Percentiles rank a stretch among this genome's conserved stretches.
These are phyloP conservation scores for Hortaea werneckii DNA, from an alignment of 2,329 filamentous ascomycete genomes.

Conservation along the genomic window DNA sequence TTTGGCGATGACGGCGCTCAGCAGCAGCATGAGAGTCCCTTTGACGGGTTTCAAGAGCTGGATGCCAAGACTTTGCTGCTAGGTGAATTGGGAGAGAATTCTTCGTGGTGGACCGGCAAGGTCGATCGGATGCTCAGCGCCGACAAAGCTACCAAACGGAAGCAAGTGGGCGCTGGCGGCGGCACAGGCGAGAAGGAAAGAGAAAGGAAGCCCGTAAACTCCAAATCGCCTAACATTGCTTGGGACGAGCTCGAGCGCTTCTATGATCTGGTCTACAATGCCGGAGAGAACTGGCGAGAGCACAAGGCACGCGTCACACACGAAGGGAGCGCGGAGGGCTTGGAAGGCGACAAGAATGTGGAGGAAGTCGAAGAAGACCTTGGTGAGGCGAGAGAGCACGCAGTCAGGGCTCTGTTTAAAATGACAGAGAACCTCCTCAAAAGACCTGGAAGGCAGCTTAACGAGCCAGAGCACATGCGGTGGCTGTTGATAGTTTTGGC, in stretches of 20 bases:
- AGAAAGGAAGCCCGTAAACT: slow-evolving; percentile 36
- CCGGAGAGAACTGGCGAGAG: slow-evolving; percentile 54
- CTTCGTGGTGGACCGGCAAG: slow-evolving; percentile 68
- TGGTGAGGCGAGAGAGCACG: slow-evolving; percentile 55
- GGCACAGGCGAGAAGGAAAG: no score
- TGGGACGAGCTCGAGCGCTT: slow-evolving; percentile 64
- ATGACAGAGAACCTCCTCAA: slow-evolving; percentile 70
- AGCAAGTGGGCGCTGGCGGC: slow-evolving; percentile 18
- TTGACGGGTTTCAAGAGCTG: slow-evolving; percentile 46
- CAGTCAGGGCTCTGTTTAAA: slow-evolving; percentile 62
- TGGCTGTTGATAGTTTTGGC: slow-evolving; percentile 69
- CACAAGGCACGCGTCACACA: slow-evolving; percentile 41
- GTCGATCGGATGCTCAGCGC: slow-evolving; percentile 20
- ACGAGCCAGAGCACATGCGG: slow-evolving; percentile 58
- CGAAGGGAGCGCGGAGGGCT: slow-evolving; percentile 17
- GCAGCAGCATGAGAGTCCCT: slow-evolving; percentile 20
- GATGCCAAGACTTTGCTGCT: slow-evolving; percentile 66
- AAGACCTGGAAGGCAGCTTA: slow-evolving; percentile 61
- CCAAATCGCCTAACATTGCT: slow-evolving; percentile 59
- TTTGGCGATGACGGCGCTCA: slow-evolving; percentile 1
- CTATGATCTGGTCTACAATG: slow-evolving; percentile 60
- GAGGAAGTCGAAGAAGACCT: slow-evolving; percentile 43
- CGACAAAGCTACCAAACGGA: slow-evolving; percentile 20
- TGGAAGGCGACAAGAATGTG: slow-evolving; percentile 36
- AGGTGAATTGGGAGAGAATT: slow-evolving; percentile 71